Evolutionary conservation across 2,329 filamentous ascomycete species (phyloP), one percentile per base, ranked within the genome.

Genomic region (Pseudogymnoascus sp.): DNA sequence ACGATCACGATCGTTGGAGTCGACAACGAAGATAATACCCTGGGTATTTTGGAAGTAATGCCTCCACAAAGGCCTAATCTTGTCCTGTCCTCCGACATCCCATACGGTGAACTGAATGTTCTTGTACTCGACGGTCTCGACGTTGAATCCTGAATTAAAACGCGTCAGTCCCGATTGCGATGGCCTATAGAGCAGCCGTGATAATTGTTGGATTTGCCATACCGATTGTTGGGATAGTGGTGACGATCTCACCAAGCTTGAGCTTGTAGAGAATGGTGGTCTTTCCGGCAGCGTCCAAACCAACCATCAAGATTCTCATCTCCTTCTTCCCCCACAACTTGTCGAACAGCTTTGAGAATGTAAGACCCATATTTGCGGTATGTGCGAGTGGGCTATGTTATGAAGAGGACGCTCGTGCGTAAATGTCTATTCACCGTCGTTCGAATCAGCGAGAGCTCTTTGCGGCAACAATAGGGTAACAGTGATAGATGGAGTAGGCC

Each of bases 41-140:
- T 99, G 94, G 71, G 94, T 99, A 81, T 96, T 96, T 81, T 96
- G 92, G 88, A 97, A 99, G 84, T 99, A 99, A 81, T 97, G 94
- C 83, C 94, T 92, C 94, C 94, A 99, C 75, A 99, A 84, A 76
- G 94, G 94, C 78, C 94, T 88, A 77, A 99, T 99, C 90, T 97
- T 97, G 87, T 99, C 94, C 84, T 99, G 94, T 78, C 94, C 94
- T 84, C 94, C 94, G 75, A 99, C 94, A 83, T 97, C 94, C 94
- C 94, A 99, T 77, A 99, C 94, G 78, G 93, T 97, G 85, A 99
- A 99, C 78, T 96, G 92, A 74, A 96, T 97, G 87, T 99, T 99
- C 87, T 97, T 97, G 85, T 97, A 97, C 78, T 96, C 92, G 78
- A 99, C 94, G 63, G 94, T 97, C 86, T 99, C 94, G 78, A 99